These are phyloP conservation scores for Verticillium dahliae DNA, from an alignment of 2,329 filamentous ascomycete species.

Conservation along the genomic window DNA sequence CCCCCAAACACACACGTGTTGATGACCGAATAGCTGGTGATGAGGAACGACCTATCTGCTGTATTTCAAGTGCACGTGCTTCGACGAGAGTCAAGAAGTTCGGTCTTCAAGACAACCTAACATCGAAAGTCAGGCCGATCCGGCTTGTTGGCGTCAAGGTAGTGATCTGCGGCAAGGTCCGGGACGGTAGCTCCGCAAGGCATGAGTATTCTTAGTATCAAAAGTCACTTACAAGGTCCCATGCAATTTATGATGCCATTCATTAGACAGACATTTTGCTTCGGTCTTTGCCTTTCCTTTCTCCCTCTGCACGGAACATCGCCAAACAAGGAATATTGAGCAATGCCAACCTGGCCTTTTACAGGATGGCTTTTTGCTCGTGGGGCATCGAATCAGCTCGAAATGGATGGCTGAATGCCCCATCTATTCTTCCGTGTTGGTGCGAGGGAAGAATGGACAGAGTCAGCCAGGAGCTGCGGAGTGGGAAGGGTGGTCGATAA, in stretches of 20 bases:
- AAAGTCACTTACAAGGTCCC: no score
- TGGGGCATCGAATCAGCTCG: background rate
- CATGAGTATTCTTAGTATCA: background rate
- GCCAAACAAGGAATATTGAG: no score
- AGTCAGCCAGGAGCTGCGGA: background rate
- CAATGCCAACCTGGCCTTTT: no score
- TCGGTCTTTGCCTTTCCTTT: no score
- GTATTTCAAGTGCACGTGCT: no score
- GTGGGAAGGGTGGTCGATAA: background rate
- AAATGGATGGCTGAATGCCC: background rate
- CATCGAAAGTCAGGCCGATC: background rate
- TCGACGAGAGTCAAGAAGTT: background rate
- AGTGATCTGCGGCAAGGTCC: background rate
- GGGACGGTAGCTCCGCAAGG: background rate
- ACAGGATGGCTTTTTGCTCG: no score
- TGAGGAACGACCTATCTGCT: no score
- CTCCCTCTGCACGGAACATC: no score
- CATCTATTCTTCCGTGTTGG: background rate
- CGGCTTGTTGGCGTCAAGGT: background rate
- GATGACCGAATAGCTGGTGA: background rate
- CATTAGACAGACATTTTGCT: background rate
- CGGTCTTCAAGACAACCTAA: background rate
- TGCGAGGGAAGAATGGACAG: background rate
- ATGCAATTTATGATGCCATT: background rate
- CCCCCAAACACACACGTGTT: background rate